Evolutionary conservation across 495 filamentous ascomycete genomes (phyloP).

Genomic region (Venustampulla echinocandica): DNA sequence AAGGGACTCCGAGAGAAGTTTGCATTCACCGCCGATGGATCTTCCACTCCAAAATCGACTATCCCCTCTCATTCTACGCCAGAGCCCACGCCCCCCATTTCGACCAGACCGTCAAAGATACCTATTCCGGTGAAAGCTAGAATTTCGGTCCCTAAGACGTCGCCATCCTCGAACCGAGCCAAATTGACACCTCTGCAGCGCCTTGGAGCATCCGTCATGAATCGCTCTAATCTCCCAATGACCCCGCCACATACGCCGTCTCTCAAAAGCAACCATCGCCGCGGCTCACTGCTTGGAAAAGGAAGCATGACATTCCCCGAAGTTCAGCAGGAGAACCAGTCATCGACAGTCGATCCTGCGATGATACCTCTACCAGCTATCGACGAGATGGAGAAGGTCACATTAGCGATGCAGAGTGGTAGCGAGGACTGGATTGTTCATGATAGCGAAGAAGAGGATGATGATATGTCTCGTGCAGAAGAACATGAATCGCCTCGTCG

Average conservation of each 20-base stretch:
- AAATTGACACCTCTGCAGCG: slow-evolving; percentile 21
- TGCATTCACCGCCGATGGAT: slow-evolving; percentile 6
- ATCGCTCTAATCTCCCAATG: slow-evolving; percentile 12
- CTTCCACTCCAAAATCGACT: slow-evolving; percentile 5
- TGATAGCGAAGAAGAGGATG: slow-evolving; percentile 23
- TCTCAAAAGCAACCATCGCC: neutral
- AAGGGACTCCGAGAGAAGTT: slow-evolving; percentile 13
- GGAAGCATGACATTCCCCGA: slow-evolving; percentile 18
- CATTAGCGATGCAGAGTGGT: slow-evolving; percentile 10
- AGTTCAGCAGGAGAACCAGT: slow-evolving; percentile 3
- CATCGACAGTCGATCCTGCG: slow-evolving; percentile 11
- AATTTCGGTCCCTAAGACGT: neutral
- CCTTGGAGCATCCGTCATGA: slow-evolving; percentile 13
- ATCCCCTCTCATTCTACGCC: neutral
- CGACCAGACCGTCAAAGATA: slow-evolving; percentile 14
- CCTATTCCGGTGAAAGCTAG: slow-evolving; percentile 19
- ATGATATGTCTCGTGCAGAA: slow-evolving; percentile 3
- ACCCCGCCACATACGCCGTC: slow-evolving; percentile 15
- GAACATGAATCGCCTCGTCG: neutral
- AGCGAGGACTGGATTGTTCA: slow-evolving; percentile 24
- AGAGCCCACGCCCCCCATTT: slow-evolving; percentile 16
- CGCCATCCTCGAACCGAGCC: neutral
- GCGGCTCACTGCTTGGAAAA: slow-evolving; percentile 16
- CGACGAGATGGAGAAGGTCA: slow-evolving; percentile 18
- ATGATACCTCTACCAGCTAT: slow-evolving; percentile 14